phyloP scores from a whole-genome alignment of 495 filamentous ascomycete genomes.

The Tuber magnatum region DNA sequence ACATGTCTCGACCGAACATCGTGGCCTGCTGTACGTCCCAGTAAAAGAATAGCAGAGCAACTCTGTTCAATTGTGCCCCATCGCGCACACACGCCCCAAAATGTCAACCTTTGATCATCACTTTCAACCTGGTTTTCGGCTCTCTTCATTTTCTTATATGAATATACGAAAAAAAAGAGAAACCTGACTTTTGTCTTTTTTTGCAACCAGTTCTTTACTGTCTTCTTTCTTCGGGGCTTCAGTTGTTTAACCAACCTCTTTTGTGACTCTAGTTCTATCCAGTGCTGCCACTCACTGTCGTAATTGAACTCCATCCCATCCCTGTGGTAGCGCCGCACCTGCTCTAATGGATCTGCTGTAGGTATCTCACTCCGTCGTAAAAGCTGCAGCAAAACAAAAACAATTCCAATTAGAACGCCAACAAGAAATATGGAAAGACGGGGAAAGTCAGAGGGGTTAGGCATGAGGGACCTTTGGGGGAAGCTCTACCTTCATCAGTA shows the following conservation, averaged over 20 bases:
- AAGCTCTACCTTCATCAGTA: slow-evolving; percentile 36
- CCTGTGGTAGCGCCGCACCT: slow-evolving; percentile 32
- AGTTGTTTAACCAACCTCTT: slow-evolving; percentile 31
- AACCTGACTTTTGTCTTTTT: background rate
- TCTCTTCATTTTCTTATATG: background rate
- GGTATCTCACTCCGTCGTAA: slow-evolving; percentile 36
- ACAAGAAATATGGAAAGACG: slow-evolving; percentile 7
- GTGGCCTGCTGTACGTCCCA: slow-evolving; percentile 41
- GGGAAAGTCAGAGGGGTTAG: slow-evolving; percentile 12
- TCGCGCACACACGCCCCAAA: slow-evolving; percentile 4
- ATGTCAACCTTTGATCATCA: background rate
- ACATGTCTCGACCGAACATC: slow-evolving; percentile 39
- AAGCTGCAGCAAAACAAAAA: slow-evolving; percentile 19
- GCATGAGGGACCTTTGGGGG: slow-evolving; percentile 7
- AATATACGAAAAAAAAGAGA: background rate
- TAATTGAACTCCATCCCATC: slow-evolving; percentile 38
- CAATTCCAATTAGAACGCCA: slow-evolving; percentile 3
- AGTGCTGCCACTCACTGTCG: slow-evolving; percentile 40
- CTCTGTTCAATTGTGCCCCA: slow-evolving; percentile 19
- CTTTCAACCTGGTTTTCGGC: background rate
- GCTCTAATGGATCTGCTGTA: slow-evolving; percentile 34
- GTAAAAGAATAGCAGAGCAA: slow-evolving; percentile 39
- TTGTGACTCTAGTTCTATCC: slow-evolving; percentile 38
- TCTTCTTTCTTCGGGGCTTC: slow-evolving; percentile 1
- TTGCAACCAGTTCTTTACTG: background rate